A percentile compares a stretch with the other conserved stretches of the same genome.
Evolutionary conservation across 2,329 filamentous ascomycete genomes (phyloP).

Genomic region (Hortaea werneckii): DNA sequence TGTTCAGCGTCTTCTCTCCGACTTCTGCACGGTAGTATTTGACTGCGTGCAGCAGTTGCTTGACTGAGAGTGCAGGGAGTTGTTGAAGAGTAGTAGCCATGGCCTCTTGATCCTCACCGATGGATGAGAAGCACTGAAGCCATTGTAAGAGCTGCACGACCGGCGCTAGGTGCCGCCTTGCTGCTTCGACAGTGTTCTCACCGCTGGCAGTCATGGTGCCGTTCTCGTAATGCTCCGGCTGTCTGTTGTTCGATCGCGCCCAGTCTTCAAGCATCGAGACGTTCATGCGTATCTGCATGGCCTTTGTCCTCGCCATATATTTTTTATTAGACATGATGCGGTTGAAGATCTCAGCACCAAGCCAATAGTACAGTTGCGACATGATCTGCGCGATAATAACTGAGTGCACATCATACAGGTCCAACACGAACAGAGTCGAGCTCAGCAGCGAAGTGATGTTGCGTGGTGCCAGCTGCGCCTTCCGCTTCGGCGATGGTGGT

Average conservation of each 20-base stretch:
- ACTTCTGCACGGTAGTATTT: conserved; percentile 92
- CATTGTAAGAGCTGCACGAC: conserved; percentile 92
- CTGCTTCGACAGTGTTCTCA: conserved; percentile 76
- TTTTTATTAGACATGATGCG: conserved; percentile 93
- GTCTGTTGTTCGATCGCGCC: conserved; percentile 84
- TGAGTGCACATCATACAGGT: conserved; percentile 97
- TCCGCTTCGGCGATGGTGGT: conserved; percentile 84
- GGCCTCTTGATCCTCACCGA: conserved; percentile 81
- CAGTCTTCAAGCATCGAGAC: conserved; percentile 91
- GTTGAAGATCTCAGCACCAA: conserved; percentile 93
- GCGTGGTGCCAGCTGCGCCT: conserved; percentile 82
- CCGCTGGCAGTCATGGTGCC: conserved; percentile 77
- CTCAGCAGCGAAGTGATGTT: conserved; percentile 94
- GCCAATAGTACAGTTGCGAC: conserved; percentile 90
- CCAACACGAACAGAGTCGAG: conserved; percentile 90
- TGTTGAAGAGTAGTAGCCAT: conserved; percentile 83
- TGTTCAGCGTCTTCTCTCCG: conserved; percentile 82
- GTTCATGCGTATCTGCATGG: conserved; percentile 99
- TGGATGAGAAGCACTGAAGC: conserved; percentile 93
- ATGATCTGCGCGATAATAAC: conserved; percentile 89
- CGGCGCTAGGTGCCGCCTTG: conserved; percentile 74
- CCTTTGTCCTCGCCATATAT: conserved; percentile 90
- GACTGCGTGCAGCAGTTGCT: conserved; percentile 83
- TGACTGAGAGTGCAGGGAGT: conserved; percentile 70
- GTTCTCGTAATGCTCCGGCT: conserved; percentile 90